Evolutionary conservation across 2,329 filamentous ascomycete species (phyloP).

Genomic region (Trichoderma afroharzianum): DNA sequence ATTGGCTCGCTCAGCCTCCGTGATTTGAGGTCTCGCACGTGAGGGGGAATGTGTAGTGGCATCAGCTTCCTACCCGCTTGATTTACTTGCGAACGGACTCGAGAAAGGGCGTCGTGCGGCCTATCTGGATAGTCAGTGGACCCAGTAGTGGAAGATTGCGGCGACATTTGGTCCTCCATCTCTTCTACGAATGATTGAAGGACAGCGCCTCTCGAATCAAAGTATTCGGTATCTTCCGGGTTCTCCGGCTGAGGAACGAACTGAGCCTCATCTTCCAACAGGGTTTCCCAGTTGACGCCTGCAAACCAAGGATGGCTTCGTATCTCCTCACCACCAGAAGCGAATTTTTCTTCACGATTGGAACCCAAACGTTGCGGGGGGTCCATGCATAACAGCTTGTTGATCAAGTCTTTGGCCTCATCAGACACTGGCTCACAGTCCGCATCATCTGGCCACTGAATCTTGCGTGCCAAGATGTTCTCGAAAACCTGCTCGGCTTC

Average conservation of each 20-base stretch:
- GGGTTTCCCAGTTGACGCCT: slow-evolving; percentile 80
- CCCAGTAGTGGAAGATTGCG: slow-evolving; percentile 64
- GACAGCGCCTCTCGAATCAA: slow-evolving; percentile 86
- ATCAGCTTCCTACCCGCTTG: slow-evolving; percentile 86
- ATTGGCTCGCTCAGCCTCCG: slow-evolving; percentile 88
- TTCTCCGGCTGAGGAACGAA: slow-evolving; percentile 92
- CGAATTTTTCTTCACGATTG: slow-evolving; percentile 77
- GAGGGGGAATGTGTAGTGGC: slow-evolving; percentile 92
- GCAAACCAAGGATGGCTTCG: slow-evolving; percentile 85
- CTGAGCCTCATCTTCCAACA: slow-evolving; percentile 92
- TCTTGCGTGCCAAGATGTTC: slow-evolving; percentile 85
- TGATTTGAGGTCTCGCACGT: slow-evolving; percentile 86
- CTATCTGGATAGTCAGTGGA: slow-evolving; percentile 74
- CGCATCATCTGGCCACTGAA: slow-evolving; percentile 85
- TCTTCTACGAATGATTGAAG: slow-evolving; percentile 91
- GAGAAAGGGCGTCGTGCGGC: slow-evolving; percentile 89
- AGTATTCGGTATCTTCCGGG: slow-evolving; percentile 97
- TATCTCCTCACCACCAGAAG: slow-evolving; percentile 86
- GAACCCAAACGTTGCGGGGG: slow-evolving; percentile 78
- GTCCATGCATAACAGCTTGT: slow-evolving; percentile 82
- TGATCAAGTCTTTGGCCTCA: slow-evolving; percentile 92
- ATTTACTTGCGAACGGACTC: slow-evolving; percentile 82
- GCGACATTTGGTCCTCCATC: slow-evolving; percentile 82
- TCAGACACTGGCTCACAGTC: slow-evolving; percentile 71
- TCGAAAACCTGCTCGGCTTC: slow-evolving; percentile 94